phyloP scores from a whole-genome alignment of 352 stramenopile species.

The Pythium pyrilobum region DNA sequence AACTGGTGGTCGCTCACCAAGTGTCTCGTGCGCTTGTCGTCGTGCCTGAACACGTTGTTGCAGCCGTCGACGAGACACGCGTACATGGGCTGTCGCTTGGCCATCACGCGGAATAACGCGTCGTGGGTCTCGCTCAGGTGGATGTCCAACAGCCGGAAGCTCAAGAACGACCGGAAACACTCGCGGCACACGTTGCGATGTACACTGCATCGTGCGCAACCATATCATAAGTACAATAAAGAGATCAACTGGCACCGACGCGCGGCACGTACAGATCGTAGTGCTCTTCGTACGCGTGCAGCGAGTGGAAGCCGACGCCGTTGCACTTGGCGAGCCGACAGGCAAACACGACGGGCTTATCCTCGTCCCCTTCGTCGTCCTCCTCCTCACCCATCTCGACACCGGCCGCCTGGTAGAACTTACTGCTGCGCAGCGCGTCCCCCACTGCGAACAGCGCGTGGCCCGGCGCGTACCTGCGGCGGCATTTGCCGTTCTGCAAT shows the following conservation, averaged over 20 bases:
- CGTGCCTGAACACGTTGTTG: constrained; percentile 32
- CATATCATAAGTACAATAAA: not conserved
- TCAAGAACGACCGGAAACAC: constrained; percentile 47
- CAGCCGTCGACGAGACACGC: constrained; percentile 51
- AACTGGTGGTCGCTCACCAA: constrained; percentile 37
- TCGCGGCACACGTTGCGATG: constrained; percentile 45
- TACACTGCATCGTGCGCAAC: constrained; percentile 9
- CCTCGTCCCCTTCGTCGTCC: not conserved
- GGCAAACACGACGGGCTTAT: constrained; percentile 18
- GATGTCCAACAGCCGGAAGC: constrained; percentile 42
- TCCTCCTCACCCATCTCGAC: constrained; percentile 1
- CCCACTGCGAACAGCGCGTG: constrained; percentile 40
- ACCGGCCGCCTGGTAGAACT: constrained; percentile 31
- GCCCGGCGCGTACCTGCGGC: constrained; percentile 46
- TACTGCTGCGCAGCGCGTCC: constrained; percentile 32
- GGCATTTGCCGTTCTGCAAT: constrained; percentile 39
- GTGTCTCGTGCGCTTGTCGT: constrained; percentile 45
- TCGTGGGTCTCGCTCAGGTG: constrained; percentile 63
- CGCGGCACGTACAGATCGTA: constrained; percentile 43
- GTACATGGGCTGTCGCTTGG: constrained; percentile 58
- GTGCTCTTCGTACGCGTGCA: constrained; percentile 51
- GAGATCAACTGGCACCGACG: not conserved
- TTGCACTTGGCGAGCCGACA: constrained; percentile 42
- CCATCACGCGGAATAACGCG: constrained; percentile 56
- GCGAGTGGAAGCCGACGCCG: constrained; percentile 34